Evolutionary conservation across 148 eudicot species (phyloP).

Genomic region (Chenopodium quinoa): DNA sequence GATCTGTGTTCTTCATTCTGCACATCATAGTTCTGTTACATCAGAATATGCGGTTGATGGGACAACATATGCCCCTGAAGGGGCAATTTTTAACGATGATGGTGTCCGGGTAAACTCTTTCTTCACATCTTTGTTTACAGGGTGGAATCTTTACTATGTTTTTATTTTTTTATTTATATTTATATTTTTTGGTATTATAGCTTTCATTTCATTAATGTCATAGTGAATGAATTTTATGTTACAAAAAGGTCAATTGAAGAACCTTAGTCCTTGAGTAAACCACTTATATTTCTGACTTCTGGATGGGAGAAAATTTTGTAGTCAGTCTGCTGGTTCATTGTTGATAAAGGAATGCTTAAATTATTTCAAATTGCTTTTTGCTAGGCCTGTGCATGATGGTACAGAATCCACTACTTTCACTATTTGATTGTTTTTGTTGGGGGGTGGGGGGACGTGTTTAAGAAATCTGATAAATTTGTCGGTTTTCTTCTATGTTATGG

Average conservation of each 20-base stretch:
- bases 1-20: constrained; percentile 85
- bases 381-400: background rate
- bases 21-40: constrained; percentile 48
- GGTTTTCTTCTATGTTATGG: background rate
- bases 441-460: no score
- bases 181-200: background rate
- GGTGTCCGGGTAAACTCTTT: constrained; percentile 53
- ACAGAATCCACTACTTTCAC: background rate
- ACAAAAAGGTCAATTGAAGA: background rate
- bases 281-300: background rate
- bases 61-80: constrained; percentile 97
- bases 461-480: no score
- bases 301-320: background rate
- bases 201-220: background rate
- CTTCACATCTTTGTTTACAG: background rate
- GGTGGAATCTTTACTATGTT: background rate
- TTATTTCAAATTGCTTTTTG: background rate
- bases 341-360: background rate
- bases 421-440: no score
- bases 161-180: no score
- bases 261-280: background rate
- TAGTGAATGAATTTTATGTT: background rate
- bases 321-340: background rate
- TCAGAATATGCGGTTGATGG: constrained; percentile 77
- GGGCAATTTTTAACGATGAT: constrained; percentile 59